Percentiles rank a stretch among this genome's conserved stretches.
Conservation (phyloP, 768 basidiomycete species). For the Asterophora lycoperdoides region DNA sequence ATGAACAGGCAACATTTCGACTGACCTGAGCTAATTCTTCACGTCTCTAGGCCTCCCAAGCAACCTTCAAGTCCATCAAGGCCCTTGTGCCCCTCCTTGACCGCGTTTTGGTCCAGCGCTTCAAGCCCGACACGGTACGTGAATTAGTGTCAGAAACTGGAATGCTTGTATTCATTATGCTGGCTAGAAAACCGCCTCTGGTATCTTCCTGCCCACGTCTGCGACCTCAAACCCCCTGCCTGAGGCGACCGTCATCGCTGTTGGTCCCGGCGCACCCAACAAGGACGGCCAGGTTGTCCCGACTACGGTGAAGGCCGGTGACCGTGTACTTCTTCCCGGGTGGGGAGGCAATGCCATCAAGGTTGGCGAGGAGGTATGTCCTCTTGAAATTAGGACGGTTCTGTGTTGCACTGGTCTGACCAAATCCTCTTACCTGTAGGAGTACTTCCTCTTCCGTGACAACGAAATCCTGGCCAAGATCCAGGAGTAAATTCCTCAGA, state of each 20-base stretch:
- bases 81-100: constrained; percentile 87
- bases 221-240: constrained; percentile 84
- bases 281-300: constrained; percentile 78
- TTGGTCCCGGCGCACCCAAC: constrained; percentile 90
- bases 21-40: not conserved
- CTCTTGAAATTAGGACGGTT: not conserved
- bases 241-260: constrained; percentile 94
- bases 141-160: not conserved
- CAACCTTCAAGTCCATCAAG: constrained; percentile 95
- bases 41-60: constrained; percentile 63
- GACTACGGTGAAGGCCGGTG: constrained; percentile 78
- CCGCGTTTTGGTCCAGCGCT: constrained; percentile 95
- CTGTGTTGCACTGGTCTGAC: not conserved
- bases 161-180: not conserved
- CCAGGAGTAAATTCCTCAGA: constrained; percentile 58
- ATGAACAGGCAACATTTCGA: not conserved
- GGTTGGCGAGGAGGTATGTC: constrained; percentile 89
- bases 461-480: constrained; percentile 95
- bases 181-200: constrained; percentile 91
- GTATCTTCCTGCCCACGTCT: constrained; percentile 93
- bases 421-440: constrained; percentile 41
- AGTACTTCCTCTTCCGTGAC: constrained; percentile 94
- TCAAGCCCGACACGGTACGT: constrained; percentile 92
- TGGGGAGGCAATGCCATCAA: constrained; percentile 98
- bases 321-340: constrained; percentile 88